Evolutionary conservation across 352 stramenopile species (phyloP), one percentile per base, ranked within the genome.

Genomic region (Phytophthora constricta): DNA sequence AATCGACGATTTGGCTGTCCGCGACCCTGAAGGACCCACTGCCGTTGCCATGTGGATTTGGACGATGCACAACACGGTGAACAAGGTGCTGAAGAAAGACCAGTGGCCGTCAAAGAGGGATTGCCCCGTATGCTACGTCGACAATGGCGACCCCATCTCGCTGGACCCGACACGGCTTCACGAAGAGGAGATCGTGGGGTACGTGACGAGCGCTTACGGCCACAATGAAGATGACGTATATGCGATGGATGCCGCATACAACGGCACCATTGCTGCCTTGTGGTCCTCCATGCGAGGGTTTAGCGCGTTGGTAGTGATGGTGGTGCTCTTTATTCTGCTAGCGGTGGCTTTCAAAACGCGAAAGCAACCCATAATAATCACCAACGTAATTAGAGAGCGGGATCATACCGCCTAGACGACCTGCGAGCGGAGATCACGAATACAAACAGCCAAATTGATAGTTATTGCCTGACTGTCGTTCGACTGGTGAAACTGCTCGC

Each of bases 51-150:
- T 95, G 39, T 94, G 88, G 86, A 78, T 96, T 43, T 95, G 87
- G 82, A 74, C 72, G 26, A 92, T 93, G 85, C 88, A 96, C 76
- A 94, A 93, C 65, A 84, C 76, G 7, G 86, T 96, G 19, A 96
- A 95, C 68, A 86, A 85, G 37, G 67, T 84, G 26, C 80, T 83
- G n/a, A 79, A 87, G 61, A 90, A 93, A 39, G 64, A 53, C 0
- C 79, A 87, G 53, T 96, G 85, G 83, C 87, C 87, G 22, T 78
- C 75, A 3, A 72, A 82, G 55, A 67, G 50, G 28, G 65, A 68
- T 14, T 93, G 86, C 50, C 79, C 74, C 7, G 46, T 86, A 13
- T 92, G 86, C 65, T 93, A 89, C 60, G 73, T 83, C 2, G 74
- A 85, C 41, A 73, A 81, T 50, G 70, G 85, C 5, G 61, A 76